Evolutionary conservation across 1,284 basidiomycete genomes (phyloP), one percentile per base, ranked within the genome.

Genomic region (Apiotrichum laibachii): DNA sequence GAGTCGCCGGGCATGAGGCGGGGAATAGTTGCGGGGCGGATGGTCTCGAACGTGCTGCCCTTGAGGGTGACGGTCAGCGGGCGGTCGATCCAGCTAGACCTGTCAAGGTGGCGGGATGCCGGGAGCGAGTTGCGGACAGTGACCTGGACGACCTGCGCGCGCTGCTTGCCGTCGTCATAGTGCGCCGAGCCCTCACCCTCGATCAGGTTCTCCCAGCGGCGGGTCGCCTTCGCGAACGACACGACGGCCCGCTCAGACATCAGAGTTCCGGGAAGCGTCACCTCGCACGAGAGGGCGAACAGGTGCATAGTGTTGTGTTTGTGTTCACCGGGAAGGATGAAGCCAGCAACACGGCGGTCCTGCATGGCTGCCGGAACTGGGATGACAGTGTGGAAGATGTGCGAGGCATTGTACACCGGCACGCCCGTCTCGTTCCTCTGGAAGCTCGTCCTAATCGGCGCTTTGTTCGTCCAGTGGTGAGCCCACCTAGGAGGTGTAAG

Each of bases 1-100:
- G 57, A 54, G 40, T 65, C 64, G 12, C 61, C 61, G n/a, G 64
- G 64, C 57, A 61, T 63, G n/a, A 65, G 56, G 16, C 64, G 49
- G 15, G 42, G 18, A 4, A 65, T 21, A 1, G 13, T 26, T 26
- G 22, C 54, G 0, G 40, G 16, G 4, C 34, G 12, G 16, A 61
- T 42, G 1, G 61, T 61, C 31, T 33, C 9, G 45, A 62, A 53
- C 1, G 34, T 33, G 18, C 10, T 18, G 2, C 61, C 55, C 11
- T 8, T 5, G 2, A 62, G 31, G 0, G 11, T 3, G 4, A 62
- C 54, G 12, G 11, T 7, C 5, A 62, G 1, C 13, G 50, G 45
- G 3, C 19, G 6, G 39, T 19, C 44, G 15, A 56, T 37, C 63
- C 63, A 65, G 6, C 49, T 40, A 15, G n/a, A 19, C 2, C 12